Base-by-base conservation (phyloP, 495 filamentous ascomycete species). In the Xylaria bambusicola region DNA sequence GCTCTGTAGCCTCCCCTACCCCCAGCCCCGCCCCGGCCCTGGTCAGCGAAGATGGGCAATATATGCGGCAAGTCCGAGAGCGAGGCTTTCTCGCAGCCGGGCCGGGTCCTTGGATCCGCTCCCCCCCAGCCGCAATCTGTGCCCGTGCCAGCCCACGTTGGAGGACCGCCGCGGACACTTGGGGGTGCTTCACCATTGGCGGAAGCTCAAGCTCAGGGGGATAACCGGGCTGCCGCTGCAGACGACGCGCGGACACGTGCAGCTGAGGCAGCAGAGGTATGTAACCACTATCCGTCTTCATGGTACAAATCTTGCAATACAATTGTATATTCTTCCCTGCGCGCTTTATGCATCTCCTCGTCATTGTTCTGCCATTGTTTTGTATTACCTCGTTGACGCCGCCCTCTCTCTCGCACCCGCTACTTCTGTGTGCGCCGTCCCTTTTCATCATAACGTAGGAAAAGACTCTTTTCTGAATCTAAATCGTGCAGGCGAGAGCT, bases 231-330 rank as follows among this genome's bases (percentile, higher is more conserved):
- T n/a, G n/a, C n/a, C n/a, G n/a, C n/a, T 40, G 36, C 54, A 6
- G 75, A 75, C 26, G 83, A 88, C 48, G 85, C 82, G 35, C 76
- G 80, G 62, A 72, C 66, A 52, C 84, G 82, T 61, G 88, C 88
- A 0, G 87, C 86, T 0, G 77, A 81, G 44, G 88, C 89, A 20
- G 88, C 88, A 13, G 84, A 89, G 83, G 87, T 89, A 73, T 20
- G 79, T 73, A n/a, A 15, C 38, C 38, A 12, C 38, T 41, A 41
- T 6, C 12, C 38, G 3, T 17, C 4, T 6, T 41, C 38, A 15
- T 41, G 17, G 17, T 10, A 41, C 4, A 12, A 4, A 6, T 36
- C 0, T 41, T 17, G n/a, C n/a, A n/a, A n/a, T n/a, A n/a, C n/a
- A n/a, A n/a, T n/a, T n/a, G n/a, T n/a, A n/a, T n/a, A n/a, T n/a